Conservation (phyloP, 192 early-diverging fungal species). For the Coemansia aciculifera region DNA sequence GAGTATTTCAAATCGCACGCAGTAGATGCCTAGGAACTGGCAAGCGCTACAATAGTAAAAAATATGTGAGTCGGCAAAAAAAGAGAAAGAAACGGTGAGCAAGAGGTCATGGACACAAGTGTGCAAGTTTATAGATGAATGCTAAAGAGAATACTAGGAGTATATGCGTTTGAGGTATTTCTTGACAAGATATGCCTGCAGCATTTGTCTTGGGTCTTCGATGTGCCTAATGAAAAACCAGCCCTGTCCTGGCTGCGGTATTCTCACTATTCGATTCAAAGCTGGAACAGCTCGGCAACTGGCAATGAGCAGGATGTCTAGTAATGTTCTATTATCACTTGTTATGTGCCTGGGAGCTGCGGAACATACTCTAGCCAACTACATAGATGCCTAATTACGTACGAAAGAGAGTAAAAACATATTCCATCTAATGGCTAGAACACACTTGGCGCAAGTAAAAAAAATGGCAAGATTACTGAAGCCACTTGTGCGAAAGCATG, state of each 20-base stretch:
- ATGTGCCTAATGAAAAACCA: too few species aligned
- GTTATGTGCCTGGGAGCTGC: not conserved
- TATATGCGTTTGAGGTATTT: not conserved
- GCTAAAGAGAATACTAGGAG: not conserved
- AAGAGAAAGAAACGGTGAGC: not conserved
- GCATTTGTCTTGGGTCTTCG: too few species aligned
- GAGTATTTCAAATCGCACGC: too few species aligned
- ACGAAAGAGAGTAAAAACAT: not conserved
- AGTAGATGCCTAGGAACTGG: too few species aligned
- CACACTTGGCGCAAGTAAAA: not conserved
- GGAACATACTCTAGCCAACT: not conserved
- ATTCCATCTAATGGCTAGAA: conserved; percentile 1
- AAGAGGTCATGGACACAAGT: not conserved
- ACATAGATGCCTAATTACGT: not conserved
- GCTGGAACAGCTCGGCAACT: not conserved
- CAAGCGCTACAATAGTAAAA: not conserved
- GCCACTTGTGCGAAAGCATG: conserved; percentile 64
- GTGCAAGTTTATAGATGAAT: not conserved
- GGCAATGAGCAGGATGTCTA: not conserved
- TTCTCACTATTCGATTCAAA: too few species aligned
- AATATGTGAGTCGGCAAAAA: not conserved
- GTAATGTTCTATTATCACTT: not conserved
- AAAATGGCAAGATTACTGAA: conserved; percentile 20
- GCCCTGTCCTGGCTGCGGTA: too few species aligned
- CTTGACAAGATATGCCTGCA: too few species aligned